Evolutionary conservation across 1,284 basidiomycete genomes (phyloP).

Genomic region (Leucoagaricus sp.): DNA sequence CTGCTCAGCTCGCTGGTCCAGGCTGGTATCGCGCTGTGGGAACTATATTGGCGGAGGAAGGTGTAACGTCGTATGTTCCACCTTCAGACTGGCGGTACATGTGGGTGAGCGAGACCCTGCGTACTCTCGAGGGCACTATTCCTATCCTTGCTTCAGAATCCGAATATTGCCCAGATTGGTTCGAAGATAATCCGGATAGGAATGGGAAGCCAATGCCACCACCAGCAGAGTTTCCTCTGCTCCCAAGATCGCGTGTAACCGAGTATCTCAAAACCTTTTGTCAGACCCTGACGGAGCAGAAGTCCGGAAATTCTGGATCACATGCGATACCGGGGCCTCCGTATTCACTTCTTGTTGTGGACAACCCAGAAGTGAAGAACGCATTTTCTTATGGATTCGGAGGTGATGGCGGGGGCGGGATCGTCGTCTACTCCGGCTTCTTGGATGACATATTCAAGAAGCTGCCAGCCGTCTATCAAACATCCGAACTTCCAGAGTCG

Average conservation of each 20-base stretch:
- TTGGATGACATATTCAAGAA: constrained; percentile 75
- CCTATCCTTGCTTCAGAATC: constrained; percentile 63
- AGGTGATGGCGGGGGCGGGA: constrained; percentile 83
- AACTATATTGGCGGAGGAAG: constrained; percentile 74
- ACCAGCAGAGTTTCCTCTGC: constrained; percentile 70
- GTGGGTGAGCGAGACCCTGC: constrained; percentile 80
- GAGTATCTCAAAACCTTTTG: constrained; percentile 62
- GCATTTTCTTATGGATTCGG: constrained; percentile 94
- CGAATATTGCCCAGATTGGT: constrained; percentile 56
- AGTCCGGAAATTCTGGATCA: constrained; percentile 38
- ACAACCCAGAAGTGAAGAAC: constrained; percentile 76
- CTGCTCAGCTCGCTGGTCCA: constrained; percentile 71
- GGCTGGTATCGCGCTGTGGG: constrained; percentile 86
- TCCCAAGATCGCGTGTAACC: constrained; percentile 68
- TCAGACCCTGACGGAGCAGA: constrained; percentile 47
- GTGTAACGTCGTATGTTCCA: constrained; percentile 62
- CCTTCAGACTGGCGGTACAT: constrained; percentile 80
- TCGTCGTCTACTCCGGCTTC: constrained; percentile 89
- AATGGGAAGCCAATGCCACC: constrained; percentile 57
- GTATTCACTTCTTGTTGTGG: constrained; percentile 83
- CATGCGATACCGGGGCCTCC: constrained; percentile 78
- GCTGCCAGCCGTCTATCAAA: constrained; percentile 28
- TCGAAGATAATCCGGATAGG: constrained; percentile 44
- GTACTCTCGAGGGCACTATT: constrained; percentile 69
- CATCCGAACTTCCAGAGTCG: constrained; percentile 27